phyloP scores from a whole-genome alignment of 1,284 basidiomycete species.

The Thecaphora thlaspeos region DNA sequence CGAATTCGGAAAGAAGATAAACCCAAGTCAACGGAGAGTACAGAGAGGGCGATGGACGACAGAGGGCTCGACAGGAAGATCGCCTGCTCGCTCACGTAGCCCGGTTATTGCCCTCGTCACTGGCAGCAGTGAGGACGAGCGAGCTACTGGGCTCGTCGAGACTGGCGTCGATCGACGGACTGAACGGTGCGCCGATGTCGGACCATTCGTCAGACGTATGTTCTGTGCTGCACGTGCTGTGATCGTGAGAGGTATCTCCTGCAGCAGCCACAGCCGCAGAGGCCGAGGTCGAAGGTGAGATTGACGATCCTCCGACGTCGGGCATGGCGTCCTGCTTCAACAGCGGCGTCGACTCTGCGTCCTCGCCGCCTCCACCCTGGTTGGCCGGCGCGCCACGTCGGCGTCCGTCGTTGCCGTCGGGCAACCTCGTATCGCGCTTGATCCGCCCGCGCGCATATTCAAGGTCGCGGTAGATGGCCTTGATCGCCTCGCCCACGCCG shows the following conservation, averaged over 20 bases:
- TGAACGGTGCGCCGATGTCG: constrained; percentile 24
- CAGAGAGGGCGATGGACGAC: no score
- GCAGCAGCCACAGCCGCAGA: background rate
- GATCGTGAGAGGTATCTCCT: background rate
- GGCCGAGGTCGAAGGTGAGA: background rate
- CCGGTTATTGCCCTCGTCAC: no score
- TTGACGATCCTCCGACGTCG: no score
- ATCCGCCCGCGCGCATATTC: constrained; percentile 51
- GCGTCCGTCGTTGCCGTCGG: background rate
- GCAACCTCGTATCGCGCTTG: constrained; percentile 17
- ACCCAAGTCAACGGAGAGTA: no score
- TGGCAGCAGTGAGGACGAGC: background rate
- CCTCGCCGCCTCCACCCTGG: background rate
- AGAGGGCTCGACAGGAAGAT: no score
- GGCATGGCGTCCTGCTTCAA: background rate
- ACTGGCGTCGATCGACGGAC: constrained; percentile 2
- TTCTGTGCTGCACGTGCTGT: constrained; percentile 2
- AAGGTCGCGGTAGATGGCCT: constrained; percentile 50
- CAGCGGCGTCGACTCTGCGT: background rate
- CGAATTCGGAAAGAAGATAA: no score
- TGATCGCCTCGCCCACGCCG: constrained; percentile 48
- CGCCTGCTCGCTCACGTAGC: no score
- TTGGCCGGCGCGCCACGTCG: background rate
- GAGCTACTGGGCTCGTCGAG: background rate
- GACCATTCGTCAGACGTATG: constrained; percentile 40